A percentile compares a stretch with the other conserved stretches of the same genome.
These are phyloP conservation scores for Vigna mungo DNA, from an alignment of 306 rosid species.

Conservation along the genomic window DNA sequence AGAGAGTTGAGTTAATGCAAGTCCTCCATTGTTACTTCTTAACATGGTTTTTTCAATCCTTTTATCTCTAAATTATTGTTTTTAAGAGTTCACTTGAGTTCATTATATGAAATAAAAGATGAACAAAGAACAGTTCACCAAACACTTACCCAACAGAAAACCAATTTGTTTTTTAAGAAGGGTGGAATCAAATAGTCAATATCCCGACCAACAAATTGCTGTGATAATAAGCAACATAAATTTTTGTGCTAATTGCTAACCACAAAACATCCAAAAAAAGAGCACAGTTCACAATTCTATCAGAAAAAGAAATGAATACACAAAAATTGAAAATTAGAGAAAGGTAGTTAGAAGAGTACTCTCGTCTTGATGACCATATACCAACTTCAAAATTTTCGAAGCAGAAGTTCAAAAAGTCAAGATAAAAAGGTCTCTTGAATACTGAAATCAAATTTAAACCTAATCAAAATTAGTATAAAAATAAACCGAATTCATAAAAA, in stretches of 20 bases:
- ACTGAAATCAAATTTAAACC: conserved; percentile 56
- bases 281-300: neutral
- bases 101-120: neutral
- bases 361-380: conserved; percentile 56
- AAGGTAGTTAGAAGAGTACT: conserved; percentile 52
- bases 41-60: no score
- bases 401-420: conserved; percentile 81
- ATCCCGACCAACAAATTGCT: conserved; percentile 63
- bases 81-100: neutral
- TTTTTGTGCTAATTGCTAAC: neutral
- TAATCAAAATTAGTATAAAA: conserved; percentile 34
- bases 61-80: neutral
- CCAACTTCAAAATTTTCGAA: conserved; percentile 50
- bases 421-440: conserved; percentile 76
- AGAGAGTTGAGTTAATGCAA: no score
- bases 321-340: neutral
- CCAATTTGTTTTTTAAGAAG: conserved; percentile 61
- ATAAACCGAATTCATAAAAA: neutral
- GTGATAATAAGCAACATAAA: conserved; percentile 25
- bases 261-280: conserved; percentile 1
- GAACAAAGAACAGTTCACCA: conserved; percentile 3
- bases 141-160: conserved; percentile 81
- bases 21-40: no score
- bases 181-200: conserved; percentile 62
- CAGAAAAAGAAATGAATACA: neutral